A percentile compares a stretch with the other conserved stretches of the same genome.
Evolutionary conservation across 768 basidiomycete species (phyloP).

Genomic region (Vishniacozyma victoriae): DNA sequence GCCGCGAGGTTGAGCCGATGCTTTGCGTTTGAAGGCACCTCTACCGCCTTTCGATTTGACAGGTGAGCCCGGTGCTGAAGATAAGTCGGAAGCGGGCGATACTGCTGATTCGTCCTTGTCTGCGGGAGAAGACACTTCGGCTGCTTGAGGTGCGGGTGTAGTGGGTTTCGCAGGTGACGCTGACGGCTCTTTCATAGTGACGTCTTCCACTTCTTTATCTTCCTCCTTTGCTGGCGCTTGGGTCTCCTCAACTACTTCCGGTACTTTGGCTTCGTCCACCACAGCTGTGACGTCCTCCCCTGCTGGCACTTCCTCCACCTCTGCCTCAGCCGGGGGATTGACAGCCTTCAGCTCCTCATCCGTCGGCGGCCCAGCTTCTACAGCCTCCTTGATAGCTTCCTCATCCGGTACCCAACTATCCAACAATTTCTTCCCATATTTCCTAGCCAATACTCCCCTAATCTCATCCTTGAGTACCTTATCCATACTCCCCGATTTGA

Average conservation of each 20-base stretch:
- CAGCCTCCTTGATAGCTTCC: constrained; percentile 16
- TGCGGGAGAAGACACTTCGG: constrained; percentile 11
- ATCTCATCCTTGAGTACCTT: constrained; percentile 53
- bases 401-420: constrained; percentile 34
- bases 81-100: constrained; percentile 11
- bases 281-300: not conserved
- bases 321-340: not conserved
- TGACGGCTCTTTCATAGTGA: too few species aligned
- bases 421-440: constrained; percentile 29
- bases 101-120: too few species aligned
- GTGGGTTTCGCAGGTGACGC: not conserved
- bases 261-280: not conserved
- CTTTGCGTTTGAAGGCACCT: constrained; percentile 23
- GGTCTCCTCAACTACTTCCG: not conserved
- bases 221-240: constrained; percentile 2
- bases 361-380: constrained; percentile 10
- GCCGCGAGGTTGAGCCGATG: constrained; percentile 12
- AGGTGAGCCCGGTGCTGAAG: constrained; percentile 17
- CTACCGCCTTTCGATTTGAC: too few species aligned
- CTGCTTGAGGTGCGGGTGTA: not conserved
- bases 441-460: constrained; percentile 25
- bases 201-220: not conserved
- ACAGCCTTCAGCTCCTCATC: constrained; percentile 6
- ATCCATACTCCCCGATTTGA: constrained; percentile 65
- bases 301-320: not conserved